Percentiles rank a stretch among this genome's conserved stretches.
Evolutionary conservation across 2,329 filamentous ascomycete genomes (phyloP).

Genomic region (Aspergillus ruber): DNA sequence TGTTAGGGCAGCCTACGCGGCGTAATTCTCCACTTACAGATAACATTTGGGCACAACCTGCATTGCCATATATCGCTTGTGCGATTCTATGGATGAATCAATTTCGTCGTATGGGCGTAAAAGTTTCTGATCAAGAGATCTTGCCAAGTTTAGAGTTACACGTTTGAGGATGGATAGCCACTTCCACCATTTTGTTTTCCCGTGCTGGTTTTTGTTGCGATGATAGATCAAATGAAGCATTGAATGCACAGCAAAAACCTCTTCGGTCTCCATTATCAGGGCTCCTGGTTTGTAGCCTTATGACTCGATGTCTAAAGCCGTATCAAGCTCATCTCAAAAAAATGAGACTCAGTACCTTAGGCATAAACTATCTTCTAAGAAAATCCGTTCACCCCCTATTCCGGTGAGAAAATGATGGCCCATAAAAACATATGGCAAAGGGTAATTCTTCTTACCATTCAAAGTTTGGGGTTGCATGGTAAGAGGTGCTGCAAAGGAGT

Average conservation of each 20-base stretch:
- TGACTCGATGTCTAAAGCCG: too few species aligned
- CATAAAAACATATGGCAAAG: too few species aligned
- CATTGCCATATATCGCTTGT: constrained; percentile 26
- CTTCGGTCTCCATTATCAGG: constrained; percentile 22
- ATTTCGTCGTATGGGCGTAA: neutral
- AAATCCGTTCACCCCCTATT: too few species aligned
- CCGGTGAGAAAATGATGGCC: too few species aligned
- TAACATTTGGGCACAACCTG: constrained; percentile 37
- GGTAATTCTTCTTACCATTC: too few species aligned
- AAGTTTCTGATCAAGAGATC: constrained; percentile 33
- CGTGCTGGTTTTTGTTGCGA: constrained; percentile 89
- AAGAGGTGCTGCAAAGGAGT: too few species aligned
- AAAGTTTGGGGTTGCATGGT: too few species aligned
- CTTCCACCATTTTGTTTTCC: constrained; percentile 73
- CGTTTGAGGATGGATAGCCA: constrained; percentile 66
- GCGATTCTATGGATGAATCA: constrained; percentile 13
- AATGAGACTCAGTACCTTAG: too few species aligned
- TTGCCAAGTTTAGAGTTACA: constrained; percentile 51
- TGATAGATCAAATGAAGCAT: constrained; percentile 65
- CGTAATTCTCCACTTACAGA: constrained; percentile 23
- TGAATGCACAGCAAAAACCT: constrained; percentile 27
- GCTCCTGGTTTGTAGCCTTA: too few species aligned
- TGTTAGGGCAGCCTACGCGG: too few species aligned
- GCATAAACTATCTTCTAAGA: too few species aligned
- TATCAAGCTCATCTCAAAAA: too few species aligned